These are phyloP conservation scores for Dictyostelium purpureum DNA, from an alignment of 78 protist species.

Conservation along the genomic window DNA sequence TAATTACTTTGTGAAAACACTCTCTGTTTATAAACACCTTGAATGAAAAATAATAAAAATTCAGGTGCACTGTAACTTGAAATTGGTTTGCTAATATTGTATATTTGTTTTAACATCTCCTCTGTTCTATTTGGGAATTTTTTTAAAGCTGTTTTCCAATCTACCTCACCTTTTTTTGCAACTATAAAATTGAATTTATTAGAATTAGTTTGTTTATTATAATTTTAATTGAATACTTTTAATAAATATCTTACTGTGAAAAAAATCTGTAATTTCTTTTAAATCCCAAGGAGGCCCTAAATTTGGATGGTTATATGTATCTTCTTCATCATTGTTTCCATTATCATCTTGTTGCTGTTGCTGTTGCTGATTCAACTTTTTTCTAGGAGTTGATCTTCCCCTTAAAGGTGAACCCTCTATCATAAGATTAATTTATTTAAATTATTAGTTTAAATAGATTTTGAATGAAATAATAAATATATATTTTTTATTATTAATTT, in stretches of 20 bases:
- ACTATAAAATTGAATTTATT: background rate
- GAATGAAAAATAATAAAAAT: background rate
- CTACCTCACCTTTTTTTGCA: constrained; percentile 14
- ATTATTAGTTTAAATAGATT: no score
- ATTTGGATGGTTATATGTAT: background rate
- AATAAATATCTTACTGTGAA: constrained; percentile 10
- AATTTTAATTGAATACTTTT: no score
- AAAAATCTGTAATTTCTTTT: constrained; percentile 27
- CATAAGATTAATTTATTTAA: background rate
- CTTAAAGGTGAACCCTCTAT: background rate
- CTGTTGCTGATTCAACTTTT: background rate
- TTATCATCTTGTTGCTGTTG: background rate
- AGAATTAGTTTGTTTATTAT: background rate
- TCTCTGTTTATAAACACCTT: background rate
- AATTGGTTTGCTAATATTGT: background rate
- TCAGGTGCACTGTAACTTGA: background rate
- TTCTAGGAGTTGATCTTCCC: constrained; percentile 4
- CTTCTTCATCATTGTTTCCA: no score
- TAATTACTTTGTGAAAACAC: no score
- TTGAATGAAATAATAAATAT: background rate
- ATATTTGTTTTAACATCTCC: constrained; percentile 52
- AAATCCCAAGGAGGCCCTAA: constrained; percentile 38
- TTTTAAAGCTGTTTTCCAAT: constrained; percentile 37
- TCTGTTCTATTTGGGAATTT: constrained; percentile 49
- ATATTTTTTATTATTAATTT: background rate